A percentile compares a stretch with the other conserved stretches of the same genome.
phyloP scores from a whole-genome alignment of 805 yeast species.

The Saturnispora sanitii region DNA sequence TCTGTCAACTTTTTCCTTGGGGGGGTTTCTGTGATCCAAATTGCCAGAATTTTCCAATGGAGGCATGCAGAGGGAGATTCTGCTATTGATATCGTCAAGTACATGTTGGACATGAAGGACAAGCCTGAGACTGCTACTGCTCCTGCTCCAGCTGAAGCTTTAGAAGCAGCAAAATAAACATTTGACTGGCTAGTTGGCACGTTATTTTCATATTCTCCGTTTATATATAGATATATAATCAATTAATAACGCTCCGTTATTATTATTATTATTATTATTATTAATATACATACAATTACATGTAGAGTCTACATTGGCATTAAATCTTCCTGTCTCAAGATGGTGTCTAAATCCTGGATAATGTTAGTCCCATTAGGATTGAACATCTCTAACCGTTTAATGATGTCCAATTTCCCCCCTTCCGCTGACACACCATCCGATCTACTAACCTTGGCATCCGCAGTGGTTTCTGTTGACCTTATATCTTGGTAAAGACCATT shows the following conservation, averaged over 20 bases:
- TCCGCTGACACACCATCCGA: conserved; percentile 27
- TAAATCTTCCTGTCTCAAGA: conserved; percentile 21
- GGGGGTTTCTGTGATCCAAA: conserved; percentile 78
- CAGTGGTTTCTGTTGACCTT: not conserved
- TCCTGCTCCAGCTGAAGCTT: too few relatives aligned
- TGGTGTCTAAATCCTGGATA: conserved; percentile 19
- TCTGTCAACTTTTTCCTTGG: conserved; percentile 92
- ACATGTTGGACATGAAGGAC: conserved; percentile 43
- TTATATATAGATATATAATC: too few relatives aligned
- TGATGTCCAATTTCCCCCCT: conserved; percentile 23
- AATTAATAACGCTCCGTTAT: too few relatives aligned
- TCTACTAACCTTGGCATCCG: conserved; percentile 27
- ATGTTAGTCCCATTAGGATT: conserved; percentile 27
- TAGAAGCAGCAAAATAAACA: conserved; percentile 2
- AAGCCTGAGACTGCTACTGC: not conserved
- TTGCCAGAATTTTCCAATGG: conserved; percentile 59
- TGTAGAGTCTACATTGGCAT: conserved; percentile 11
- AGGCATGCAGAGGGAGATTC: conserved; percentile 58
- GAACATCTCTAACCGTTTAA: conserved; percentile 28
- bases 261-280: conserved; percentile 1
- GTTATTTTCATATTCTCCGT: too few relatives aligned
- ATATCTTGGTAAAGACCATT: conserved; percentile 19
- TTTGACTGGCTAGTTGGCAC: too few relatives aligned
- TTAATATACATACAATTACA: conserved; percentile 1
- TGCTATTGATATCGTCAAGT: conserved; percentile 42